Evolutionary conservation across 2,329 filamentous ascomycete species (phyloP).

Genomic region (Botrytis sinoallii): DNA sequence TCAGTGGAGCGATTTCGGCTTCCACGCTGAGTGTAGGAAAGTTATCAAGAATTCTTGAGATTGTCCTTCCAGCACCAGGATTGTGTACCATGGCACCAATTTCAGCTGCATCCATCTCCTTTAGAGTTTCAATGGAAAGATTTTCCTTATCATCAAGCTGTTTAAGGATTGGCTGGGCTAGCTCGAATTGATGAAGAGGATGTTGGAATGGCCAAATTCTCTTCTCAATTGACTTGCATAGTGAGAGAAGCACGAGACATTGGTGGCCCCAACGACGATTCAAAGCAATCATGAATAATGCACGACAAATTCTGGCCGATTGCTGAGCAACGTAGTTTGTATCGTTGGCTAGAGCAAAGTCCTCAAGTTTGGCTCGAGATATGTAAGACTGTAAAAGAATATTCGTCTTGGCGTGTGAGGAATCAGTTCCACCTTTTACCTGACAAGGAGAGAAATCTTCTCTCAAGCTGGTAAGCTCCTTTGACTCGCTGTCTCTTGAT

Average conservation of each 20-base stretch:
- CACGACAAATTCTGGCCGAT: slow-evolving; percentile 87
- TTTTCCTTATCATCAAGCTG: slow-evolving; percentile 81
- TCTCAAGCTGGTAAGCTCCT: slow-evolving; percentile 75
- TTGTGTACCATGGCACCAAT: slow-evolving; percentile 92
- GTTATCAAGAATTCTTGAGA: slow-evolving; percentile 77
- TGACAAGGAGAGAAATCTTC: slow-evolving; percentile 65
- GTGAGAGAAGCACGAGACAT: slow-evolving; percentile 82
- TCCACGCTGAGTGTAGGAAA: slow-evolving; percentile 92
- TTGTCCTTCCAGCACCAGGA: slow-evolving; percentile 76
- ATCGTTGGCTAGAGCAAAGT: slow-evolving; percentile 91
- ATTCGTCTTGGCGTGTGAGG: slow-evolving; percentile 88
- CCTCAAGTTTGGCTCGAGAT: slow-evolving; percentile 79
- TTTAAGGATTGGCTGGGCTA: slow-evolving; percentile 77
- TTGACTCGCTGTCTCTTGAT: slow-evolving; percentile 82
- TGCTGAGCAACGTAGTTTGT: slow-evolving; percentile 95
- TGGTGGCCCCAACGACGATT: slow-evolving; percentile 96
- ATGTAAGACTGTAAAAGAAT: slow-evolving; percentile 94
- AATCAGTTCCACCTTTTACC: slow-evolving; percentile 66
- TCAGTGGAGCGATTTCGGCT: slow-evolving; percentile 91
- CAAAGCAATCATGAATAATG: slow-evolving; percentile 94
- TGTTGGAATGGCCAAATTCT: slow-evolving; percentile 94
- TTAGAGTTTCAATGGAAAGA: slow-evolving; percentile 74
- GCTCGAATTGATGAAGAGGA: slow-evolving; percentile 90
- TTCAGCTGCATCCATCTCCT: slow-evolving; percentile 90
- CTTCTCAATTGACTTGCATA: slow-evolving; percentile 97